Evolutionary conservation across 441 rosid species (phyloP), one percentile per base, ranked within the genome.

Genomic region (Erysimum cheiri): DNA sequence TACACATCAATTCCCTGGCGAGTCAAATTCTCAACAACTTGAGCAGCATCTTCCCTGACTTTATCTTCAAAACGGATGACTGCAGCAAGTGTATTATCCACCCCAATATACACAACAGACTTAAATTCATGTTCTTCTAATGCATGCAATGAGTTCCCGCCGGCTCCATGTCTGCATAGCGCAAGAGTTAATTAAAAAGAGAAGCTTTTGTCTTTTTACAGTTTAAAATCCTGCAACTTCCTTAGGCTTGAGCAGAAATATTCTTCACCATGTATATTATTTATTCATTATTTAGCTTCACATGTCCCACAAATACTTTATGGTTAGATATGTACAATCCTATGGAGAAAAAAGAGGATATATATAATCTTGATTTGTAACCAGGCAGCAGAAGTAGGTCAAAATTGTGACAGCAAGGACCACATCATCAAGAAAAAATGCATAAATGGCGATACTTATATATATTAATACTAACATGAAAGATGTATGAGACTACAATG

Each of bases 11-110:
- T 85, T 65, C 99, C 98, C 64, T 79, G 88, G 49, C 78, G 77
- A 64, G 84, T 80, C 80, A 95, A 77, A 68, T 89, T 72, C 62
- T 76, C 84, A 63, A 95, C 90, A 79, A 92, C 97, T 65, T 81
- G 80, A 14, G 84, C 75, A 60, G 98, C 98, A 85, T 95, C 99
- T 72, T 90, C 96, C 79, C 99, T 85, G 69, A 95, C 80, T 80
- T 84, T 90, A 84, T 95, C 99, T 80, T 89, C 97, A 43, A 95
- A 78, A 80, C 86, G 90, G 63, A 95, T 85, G 68, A 85, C 80
- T 74, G 95, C 99, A 72, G 87, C 93, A 60, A 92, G 91, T 52
- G 83, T 70, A 65, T 84, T 76, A 69, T 90, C 90, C 53, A 95
- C 88, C 63, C 93, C 99, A 65, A 95, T 85, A 71, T 88, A 95